Evolutionary conservation across 352 stramenopile species (phyloP), one percentile per base, ranked within the genome.

Genomic region (Phytophthora sojae): DNA sequence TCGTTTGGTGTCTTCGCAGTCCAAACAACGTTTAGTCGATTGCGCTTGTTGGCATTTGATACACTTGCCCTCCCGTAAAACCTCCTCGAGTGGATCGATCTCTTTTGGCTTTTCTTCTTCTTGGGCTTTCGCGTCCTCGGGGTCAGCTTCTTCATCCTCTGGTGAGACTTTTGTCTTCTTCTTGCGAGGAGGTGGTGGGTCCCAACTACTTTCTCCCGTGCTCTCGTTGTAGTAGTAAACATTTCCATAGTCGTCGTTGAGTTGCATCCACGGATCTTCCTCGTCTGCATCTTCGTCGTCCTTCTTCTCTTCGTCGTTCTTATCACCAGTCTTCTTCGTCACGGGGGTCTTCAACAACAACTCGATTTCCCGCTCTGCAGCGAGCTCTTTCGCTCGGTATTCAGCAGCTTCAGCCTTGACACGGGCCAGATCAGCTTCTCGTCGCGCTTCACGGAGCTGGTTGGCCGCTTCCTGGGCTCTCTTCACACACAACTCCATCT

Each of bases 161-260:
- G 45, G 39, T 3, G 39, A 55, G 2, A 12, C 14, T 26, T 73
- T 74, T n/a, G 3, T 4, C 45, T 62, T 64, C 25, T 25, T 61
- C 8, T 57, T 52, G 17, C 29, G 44, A 26, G 30, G 57, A 4
- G 64, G 44, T 21, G 81, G 83, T 51, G 73, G 69, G 11, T 87
- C 81, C 87, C 87, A 94, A 6, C 69, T 69, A 44, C 80, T 91
- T 62, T 86, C 74, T 19, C 64, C 69, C 5, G 82, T 91, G 2
- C 25, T 54, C 8, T 76, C 58, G 32, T 93, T 92, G 69, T 83
- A 93, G 72, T 82, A 94, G 32, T 94, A 94, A 12, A 57, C 44
- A n/a, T 90, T 86, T 7, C 76, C 82, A 58, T 85, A 81, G 26
- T 79, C 76, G 57, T 91, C 82, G 3, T 15, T 21, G 11, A 81